Evolutionary conservation across 352 stramenopile genomes (phyloP).

Genomic region (Pythium coloratum): DNA sequence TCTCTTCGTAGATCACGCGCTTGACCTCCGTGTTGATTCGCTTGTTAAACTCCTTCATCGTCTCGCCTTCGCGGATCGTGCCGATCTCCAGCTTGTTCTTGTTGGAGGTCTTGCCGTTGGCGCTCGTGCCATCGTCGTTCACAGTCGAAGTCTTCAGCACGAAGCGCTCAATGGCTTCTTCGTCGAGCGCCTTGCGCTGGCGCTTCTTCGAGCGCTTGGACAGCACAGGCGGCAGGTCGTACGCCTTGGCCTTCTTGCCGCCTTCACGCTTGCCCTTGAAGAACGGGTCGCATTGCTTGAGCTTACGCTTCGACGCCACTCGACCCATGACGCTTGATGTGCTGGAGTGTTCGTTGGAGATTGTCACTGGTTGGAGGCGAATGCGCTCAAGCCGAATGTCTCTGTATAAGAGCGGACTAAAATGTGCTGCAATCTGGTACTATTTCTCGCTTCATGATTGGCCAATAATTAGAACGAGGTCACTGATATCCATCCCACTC

Average conservation of each 20-base stretch:
- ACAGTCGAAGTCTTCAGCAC: constrained; percentile 56
- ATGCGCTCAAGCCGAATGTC: constrained; percentile 17
- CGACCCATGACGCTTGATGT: constrained; percentile 50
- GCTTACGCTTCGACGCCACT: constrained; percentile 75
- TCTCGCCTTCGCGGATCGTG: constrained; percentile 65
- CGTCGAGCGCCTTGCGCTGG: constrained; percentile 61
- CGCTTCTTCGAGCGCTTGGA: constrained; percentile 84
- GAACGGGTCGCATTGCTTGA: constrained; percentile 87
- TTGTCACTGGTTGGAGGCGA: constrained; percentile 19
- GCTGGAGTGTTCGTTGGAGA: not conserved
- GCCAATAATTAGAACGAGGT: not conserved
- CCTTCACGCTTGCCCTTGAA: constrained; percentile 79
- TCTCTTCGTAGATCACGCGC: constrained; percentile 82
- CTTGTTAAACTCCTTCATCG: constrained; percentile 85
- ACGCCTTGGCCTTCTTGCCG: constrained; percentile 70
- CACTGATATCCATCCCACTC: too few species aligned
- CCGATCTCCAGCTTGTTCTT: constrained; percentile 57
- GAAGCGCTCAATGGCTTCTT: constrained; percentile 64
- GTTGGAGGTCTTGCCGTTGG: constrained; percentile 28
- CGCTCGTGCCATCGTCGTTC: constrained; percentile 20
- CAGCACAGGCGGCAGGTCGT: constrained; percentile 63
- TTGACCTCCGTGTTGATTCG: constrained; percentile 83
- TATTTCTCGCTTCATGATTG: not conserved
- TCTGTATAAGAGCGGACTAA: constrained; percentile 2
- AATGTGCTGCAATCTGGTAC: not conserved